These are phyloP conservation scores for Penicillium sp. DNA, from an alignment of 2,329 filamentous ascomycete genomes.

Conservation along the genomic window DNA sequence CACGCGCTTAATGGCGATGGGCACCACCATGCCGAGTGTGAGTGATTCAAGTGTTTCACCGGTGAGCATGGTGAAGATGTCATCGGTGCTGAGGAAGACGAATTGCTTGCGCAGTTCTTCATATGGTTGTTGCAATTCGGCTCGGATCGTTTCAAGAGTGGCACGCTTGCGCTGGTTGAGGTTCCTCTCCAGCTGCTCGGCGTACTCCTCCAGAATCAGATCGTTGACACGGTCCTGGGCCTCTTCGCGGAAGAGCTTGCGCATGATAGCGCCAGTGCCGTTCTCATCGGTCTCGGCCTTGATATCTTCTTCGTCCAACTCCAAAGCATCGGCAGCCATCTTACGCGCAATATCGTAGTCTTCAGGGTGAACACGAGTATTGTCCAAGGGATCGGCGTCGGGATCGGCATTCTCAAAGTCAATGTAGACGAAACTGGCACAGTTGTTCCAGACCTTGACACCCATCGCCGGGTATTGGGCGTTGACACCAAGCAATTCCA, in stretches of 20 bases:
- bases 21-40: constrained; percentile 86
- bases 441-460: constrained; percentile 92
- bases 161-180: constrained; percentile 94
- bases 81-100: constrained; percentile 67
- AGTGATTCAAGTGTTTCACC: constrained; percentile 86
- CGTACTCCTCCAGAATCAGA: constrained; percentile 93
- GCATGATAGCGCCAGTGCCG: constrained; percentile 84
- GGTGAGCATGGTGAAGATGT: constrained; percentile 95
- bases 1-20: constrained; percentile 82
- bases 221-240: constrained; percentile 95
- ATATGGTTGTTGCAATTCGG: constrained; percentile 87
- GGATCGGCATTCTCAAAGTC: constrained; percentile 81
- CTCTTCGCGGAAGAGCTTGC: constrained; percentile 92
- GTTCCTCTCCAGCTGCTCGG: constrained; percentile 89
- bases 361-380: constrained; percentile 95
- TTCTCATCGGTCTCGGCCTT: constrained; percentile 91
- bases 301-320: constrained; percentile 96
- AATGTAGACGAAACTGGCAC: constrained; percentile 91
- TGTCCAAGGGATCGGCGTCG: constrained; percentile 88
- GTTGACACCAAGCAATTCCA: constrained; percentile 85
- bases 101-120: constrained; percentile 90
- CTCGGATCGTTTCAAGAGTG: constrained; percentile 92
- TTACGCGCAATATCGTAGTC: constrained; percentile 98
- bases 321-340: constrained; percentile 95
- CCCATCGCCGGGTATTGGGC: constrained; percentile 82